Percentiles rank a stretch among this genome's conserved stretches.
Evolutionary conservation across 2,329 filamentous ascomycete species (phyloP).

Genomic region (Trichoderma lentiforme): DNA sequence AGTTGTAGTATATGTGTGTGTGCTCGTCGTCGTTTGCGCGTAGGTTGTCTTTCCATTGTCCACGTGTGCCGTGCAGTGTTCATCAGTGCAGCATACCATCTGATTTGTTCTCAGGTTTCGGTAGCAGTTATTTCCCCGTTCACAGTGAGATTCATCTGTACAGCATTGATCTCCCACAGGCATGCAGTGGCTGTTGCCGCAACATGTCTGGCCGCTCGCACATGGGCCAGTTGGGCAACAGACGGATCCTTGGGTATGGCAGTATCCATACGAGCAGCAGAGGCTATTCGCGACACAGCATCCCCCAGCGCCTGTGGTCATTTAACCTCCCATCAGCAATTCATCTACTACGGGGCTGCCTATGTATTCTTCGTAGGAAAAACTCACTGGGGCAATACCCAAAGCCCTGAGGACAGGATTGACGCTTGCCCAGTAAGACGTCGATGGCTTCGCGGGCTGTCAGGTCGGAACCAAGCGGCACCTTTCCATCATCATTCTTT

Average conservation of each 20-base stretch:
- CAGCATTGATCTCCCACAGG: conserved; percentile 24
- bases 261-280: conserved; percentile 28
- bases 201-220: conserved; percentile 20
- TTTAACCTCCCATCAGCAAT: neutral
- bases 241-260: conserved; percentile 17
- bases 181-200: conserved; percentile 24
- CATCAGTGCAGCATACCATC: conserved; percentile 26
- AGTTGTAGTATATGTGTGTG: conserved; percentile 13
- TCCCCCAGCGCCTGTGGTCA: conserved; percentile 15
- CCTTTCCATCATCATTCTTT: conserved; percentile 3
- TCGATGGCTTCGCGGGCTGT: conserved; percentile 3
- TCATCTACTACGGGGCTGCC: fast-evolving
- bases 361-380: neutral
- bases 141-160: conserved; percentile 23
- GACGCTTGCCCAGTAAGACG: conserved; percentile 20
- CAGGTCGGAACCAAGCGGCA: neutral
- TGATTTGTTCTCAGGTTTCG: neutral
- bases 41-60: conserved; percentile 22
- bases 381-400: conserved; percentile 23
- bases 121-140: conserved; percentile 25
- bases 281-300: conserved; percentile 22
- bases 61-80: conserved; percentile 25
- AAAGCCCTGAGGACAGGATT: conserved; percentile 23
- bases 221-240: conserved; percentile 26
- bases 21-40: conserved; percentile 21